A percentile compares a stretch with the other conserved stretches of the same genome.
phyloP scores from a whole-genome alignment of 2,329 filamentous ascomycete species.

The Xylariaceae sp. region DNA sequence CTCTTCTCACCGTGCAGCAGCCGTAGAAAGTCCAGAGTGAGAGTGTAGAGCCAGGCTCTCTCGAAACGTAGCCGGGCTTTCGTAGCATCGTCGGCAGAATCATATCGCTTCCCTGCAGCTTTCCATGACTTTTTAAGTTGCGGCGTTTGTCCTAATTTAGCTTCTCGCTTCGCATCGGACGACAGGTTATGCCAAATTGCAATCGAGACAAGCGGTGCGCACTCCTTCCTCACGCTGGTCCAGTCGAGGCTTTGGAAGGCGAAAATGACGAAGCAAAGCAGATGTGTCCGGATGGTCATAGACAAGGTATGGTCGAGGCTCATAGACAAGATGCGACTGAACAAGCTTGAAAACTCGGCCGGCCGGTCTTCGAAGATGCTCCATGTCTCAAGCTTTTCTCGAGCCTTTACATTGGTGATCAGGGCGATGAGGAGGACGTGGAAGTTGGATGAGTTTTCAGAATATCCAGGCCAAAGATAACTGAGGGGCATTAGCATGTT shows the following conservation, averaged over 20 bases:
- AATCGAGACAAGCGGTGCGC: slow-evolving; percentile 92
- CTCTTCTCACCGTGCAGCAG: slow-evolving; percentile 66
- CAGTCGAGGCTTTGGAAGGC: slow-evolving; percentile 95
- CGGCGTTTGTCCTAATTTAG: slow-evolving; percentile 72
- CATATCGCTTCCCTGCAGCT: slow-evolving; percentile 82
- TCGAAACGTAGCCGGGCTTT: slow-evolving; percentile 88
- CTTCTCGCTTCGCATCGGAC: slow-evolving; percentile 75
- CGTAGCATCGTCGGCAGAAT: slow-evolving; percentile 78
- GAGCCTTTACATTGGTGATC: slow-evolving; percentile 85
- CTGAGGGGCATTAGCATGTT: slow-evolving; percentile 40
- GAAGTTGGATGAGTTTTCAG: slow-evolving; percentile 85
- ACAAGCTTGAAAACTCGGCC: slow-evolving; percentile 84
- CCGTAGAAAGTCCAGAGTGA: slow-evolving; percentile 82
- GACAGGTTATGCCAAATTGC: slow-evolving; percentile 94
- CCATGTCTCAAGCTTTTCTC: slow-evolving; percentile 89
- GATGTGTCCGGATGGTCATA: slow-evolving; percentile 72
- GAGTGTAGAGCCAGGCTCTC: slow-evolving; percentile 87
- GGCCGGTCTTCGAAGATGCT: slow-evolving; percentile 77
- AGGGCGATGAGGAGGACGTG: slow-evolving; percentile 87
- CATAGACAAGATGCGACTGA: slow-evolving; percentile 88
- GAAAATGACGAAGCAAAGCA: slow-evolving; percentile 88
- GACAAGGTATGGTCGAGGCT: slow-evolving; percentile 74
- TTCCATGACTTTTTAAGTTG: slow-evolving; percentile 90
- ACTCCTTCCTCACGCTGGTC: slow-evolving; percentile 89
- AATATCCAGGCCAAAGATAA: slow-evolving; percentile 94